Base-by-base conservation (phyloP, 208 protist genomes). In the Angomonas deanei region DNA sequence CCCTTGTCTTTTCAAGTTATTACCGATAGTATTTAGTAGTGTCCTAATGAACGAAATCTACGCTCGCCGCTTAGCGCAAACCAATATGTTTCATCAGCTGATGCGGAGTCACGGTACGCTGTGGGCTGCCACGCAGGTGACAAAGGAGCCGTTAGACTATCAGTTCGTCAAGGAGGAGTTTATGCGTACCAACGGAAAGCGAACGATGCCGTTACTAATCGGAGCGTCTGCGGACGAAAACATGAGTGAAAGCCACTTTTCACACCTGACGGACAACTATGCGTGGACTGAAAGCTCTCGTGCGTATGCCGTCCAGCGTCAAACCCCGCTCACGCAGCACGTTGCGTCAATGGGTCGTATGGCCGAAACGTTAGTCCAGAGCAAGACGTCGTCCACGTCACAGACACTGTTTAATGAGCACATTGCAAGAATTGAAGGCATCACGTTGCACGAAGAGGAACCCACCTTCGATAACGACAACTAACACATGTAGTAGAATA, bases 91-190 rank as follows among this genome's bases (percentile, higher is more conserved):
- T 64, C 89, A 96, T 34, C 86, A 96, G 53, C 52, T 93, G 24
- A 92, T 93, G 89, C 83, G 89, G 23, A 88, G 50, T 52, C 86
- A 93, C 66, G 78, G 86, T 26, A 92, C 86, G 11, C 69, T 96
- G 23, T 96, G 89, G 89, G 79, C 81, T 1, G 89, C 89, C 17
- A 96, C 89, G 28, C 83, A 91, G 66, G 85, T 96, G 4, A 96
- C 89, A 0, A 87, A 91, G 56, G 86, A 96, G 33, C 70, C 74
- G 21, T 61, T 96, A 2, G 76, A 93, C 57, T 61, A 78, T 33
- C 53, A 70, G 2, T 96, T 96, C 63, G 73, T 96, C 31, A 80
- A 79, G 42, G 89, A 96, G 61, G 86, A 96, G 71, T 78, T 93
- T 38, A 96, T 96, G 90, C 86, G 90, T 4, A 64, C 81, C 8